Conservation (phyloP, 495 filamentous ascomycete genomes). For the Thozetella sp. region DNA sequence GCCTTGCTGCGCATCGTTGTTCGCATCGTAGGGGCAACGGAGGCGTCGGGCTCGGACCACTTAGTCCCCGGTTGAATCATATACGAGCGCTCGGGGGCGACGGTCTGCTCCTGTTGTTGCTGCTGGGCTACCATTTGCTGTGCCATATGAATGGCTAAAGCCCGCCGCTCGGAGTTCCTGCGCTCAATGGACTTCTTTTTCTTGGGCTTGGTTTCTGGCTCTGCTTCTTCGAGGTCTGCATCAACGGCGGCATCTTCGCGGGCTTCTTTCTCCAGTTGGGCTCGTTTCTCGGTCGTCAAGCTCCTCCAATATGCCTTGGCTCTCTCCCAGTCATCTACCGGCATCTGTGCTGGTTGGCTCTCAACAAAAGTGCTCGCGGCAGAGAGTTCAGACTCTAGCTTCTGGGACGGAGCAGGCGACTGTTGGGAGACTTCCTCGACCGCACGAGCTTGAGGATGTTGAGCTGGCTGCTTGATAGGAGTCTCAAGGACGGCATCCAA, state of each 20-base stretch:
- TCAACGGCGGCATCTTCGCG: slow-evolving; percentile 46
- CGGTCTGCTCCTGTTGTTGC: slow-evolving; percentile 14
- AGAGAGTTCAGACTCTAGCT: slow-evolving; percentile 8
- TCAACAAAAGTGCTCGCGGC: slow-evolving; percentile 13
- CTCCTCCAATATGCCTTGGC: slow-evolving; percentile 67
- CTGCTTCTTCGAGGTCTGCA: slow-evolving; percentile 38
- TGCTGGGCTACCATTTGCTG: slow-evolving; percentile 23
- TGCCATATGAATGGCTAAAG: slow-evolving; percentile 22
- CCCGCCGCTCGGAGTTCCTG: slow-evolving; percentile 25
- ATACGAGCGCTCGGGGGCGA: slow-evolving; percentile 30
- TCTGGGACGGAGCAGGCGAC: background rate
- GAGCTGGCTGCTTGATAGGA: slow-evolving; percentile 9
- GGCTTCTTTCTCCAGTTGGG: slow-evolving; percentile 58
- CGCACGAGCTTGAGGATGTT: background rate
- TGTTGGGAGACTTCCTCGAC: background rate
- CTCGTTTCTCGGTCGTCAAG: slow-evolving; percentile 57
- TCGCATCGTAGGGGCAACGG: slow-evolving; percentile 18
- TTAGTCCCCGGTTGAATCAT: slow-evolving; percentile 44
- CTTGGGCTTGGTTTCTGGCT: slow-evolving; percentile 27
- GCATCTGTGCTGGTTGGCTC: slow-evolving; percentile 7
- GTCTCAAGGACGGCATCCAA: slow-evolving; percentile 79
- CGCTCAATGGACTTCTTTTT: slow-evolving; percentile 39
- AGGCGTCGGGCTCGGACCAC: slow-evolving; percentile 14
- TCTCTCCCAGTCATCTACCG: slow-evolving; percentile 58
- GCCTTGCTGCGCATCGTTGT: slow-evolving; percentile 17